phyloP scores from a whole-genome alignment of 192 early-diverging fungal genomes.

The Linnemannia exigua region DNA sequence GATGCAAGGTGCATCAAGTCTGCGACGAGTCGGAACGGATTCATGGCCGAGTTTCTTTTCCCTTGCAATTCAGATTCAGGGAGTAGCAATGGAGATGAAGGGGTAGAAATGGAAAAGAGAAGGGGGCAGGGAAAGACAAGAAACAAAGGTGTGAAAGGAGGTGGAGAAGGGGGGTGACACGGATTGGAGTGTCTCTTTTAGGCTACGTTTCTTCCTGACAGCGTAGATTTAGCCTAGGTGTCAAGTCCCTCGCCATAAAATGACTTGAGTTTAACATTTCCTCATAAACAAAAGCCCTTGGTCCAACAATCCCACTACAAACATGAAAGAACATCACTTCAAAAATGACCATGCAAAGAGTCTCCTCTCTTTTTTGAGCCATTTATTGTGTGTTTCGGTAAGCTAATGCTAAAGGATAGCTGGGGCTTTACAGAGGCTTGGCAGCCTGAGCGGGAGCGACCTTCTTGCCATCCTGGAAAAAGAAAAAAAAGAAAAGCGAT shows the following conservation, averaged over 20 bases:
- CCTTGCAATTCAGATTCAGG: neutral
- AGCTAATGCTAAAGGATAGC: conserved; percentile 20
- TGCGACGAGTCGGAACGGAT: conserved; percentile 88
- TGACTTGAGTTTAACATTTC: too few species aligned
- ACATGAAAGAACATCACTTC: conserved; percentile 2
- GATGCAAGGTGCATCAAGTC: conserved; percentile 95
- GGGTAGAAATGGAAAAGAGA: neutral
- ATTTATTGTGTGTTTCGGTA: conserved; percentile 40
- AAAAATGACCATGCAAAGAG: conserved; percentile 51
- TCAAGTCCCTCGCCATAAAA: too few species aligned
- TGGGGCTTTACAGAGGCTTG: conserved; percentile 57
- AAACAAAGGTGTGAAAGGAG: conserved; percentile 7
- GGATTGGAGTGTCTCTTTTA: neutral
- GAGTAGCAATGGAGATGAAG: conserved; percentile 5
- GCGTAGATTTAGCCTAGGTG: too few species aligned
- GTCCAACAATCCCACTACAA: neutral
- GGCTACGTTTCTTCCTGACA: too few species aligned
- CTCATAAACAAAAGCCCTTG: too few species aligned
- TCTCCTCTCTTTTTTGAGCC: conserved; percentile 37
- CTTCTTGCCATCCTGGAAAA: conserved; percentile 73
- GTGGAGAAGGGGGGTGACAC: neutral
- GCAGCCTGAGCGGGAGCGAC: conserved; percentile 59
- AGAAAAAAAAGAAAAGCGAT: neutral
- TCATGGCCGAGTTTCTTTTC: conserved; percentile 69
- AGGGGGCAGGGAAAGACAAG: neutral